Conservation (phyloP, 345 rosid species). For the Dimocarpus longan region DNA sequence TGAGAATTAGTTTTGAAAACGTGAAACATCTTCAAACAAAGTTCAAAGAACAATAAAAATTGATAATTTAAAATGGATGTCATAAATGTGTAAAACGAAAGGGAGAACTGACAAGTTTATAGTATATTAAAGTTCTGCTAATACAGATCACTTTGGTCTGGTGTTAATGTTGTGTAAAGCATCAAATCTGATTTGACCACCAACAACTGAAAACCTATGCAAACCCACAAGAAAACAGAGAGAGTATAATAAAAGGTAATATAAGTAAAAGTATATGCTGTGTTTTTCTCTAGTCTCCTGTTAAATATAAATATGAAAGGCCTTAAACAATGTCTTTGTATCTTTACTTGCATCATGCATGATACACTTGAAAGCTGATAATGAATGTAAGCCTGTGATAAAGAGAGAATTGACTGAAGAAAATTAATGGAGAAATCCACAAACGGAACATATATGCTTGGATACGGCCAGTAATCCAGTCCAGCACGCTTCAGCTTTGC, state of each 20-base stretch:
- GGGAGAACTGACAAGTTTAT: background rate
- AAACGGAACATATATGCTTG: conserved; percentile 27
- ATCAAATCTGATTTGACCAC: background rate
- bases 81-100: background rate
- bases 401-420: background rate
- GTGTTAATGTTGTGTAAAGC: background rate
- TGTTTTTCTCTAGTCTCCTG: background rate
- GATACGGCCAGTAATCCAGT: conserved; percentile 99
- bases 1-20: conserved; percentile 39
- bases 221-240: background rate
- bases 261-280: background rate
- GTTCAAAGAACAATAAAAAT: background rate
- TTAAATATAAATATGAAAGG: conserved; percentile 1
- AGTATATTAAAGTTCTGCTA: background rate
- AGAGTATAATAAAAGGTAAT: background rate
- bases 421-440: conserved; percentile 3
- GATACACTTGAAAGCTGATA: conserved; percentile 5
- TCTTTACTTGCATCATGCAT: background rate
- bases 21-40: conserved; percentile 17
- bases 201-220: background rate
- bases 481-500: conserved; percentile 92
- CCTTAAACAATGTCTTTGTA: background rate
- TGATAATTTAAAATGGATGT: background rate
- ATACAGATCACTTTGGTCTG: background rate
- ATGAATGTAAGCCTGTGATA: background rate